phyloP scores from a whole-genome alignment of 805 yeast genomes.

The Saccharomycopsis javanensis region DNA sequence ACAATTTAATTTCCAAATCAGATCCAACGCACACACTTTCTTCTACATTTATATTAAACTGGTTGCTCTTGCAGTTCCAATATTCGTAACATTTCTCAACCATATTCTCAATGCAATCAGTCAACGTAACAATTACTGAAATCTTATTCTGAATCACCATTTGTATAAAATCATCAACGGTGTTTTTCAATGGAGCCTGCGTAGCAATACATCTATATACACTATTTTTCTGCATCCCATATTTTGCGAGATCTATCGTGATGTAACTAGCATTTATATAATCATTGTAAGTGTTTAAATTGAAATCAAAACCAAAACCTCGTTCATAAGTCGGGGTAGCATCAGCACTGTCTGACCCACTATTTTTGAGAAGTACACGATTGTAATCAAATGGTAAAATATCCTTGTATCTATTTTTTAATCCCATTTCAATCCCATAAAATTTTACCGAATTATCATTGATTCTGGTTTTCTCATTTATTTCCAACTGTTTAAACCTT shows the following conservation, averaged over 20 bases:
- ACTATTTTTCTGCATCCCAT: conserved; percentile 22
- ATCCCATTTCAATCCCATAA: conserved; percentile 69
- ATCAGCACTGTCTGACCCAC: conserved; percentile 5
- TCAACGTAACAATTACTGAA: conserved; percentile 63
- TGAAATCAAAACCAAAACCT: background rate
- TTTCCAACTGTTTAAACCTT: conserved; percentile 57
- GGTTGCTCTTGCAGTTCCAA: conserved; percentile 55
- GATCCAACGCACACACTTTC: background rate
- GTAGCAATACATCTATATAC: conserved; percentile 54
- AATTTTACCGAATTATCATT: conserved; percentile 23
- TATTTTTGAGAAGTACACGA: conserved; percentile 50
- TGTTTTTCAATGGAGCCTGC: conserved; percentile 75
- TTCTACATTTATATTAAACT: conserved; percentile 26
- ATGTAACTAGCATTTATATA: conserved; percentile 87
- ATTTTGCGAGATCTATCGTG: conserved; percentile 15
- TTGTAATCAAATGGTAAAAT: conserved; percentile 82
- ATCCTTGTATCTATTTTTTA: conserved; percentile 80
- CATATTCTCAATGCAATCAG: conserved; percentile 67
- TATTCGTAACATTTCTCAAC: conserved; percentile 74
- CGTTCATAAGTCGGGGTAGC: background rate
- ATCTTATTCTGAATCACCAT: conserved; percentile 55
- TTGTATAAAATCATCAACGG: conserved; percentile 80
- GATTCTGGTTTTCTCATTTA: conserved; percentile 58
- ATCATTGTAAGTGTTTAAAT: conserved; percentile 29
- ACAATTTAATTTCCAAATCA: background rate